Percentiles rank a stretch among this genome's conserved stretches.
Evolutionary conservation across 768 basidiomycete genomes (phyloP).

Genomic region (Naganishia vishniacii): DNA sequence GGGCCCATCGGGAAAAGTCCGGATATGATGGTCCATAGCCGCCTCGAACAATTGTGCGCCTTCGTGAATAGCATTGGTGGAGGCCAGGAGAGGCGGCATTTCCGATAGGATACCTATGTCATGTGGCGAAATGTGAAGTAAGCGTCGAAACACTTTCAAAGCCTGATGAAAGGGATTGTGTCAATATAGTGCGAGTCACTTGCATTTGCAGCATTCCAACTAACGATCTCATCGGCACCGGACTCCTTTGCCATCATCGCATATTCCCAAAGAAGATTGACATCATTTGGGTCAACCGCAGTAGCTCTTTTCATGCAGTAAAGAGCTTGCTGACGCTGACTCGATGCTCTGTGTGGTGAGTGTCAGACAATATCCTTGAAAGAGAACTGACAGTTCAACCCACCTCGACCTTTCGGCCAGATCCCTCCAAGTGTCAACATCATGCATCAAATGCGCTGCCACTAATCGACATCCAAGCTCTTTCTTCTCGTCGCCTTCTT

Average conservation of each 20-base stretch:
- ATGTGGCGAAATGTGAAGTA: slow-evolving; percentile 58
- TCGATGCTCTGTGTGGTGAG: slow-evolving; percentile 55
- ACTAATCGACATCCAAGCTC: slow-evolving; percentile 79
- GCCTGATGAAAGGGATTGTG: slow-evolving; percentile 50
- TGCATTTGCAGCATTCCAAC: slow-evolving; percentile 29
- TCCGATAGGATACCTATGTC: slow-evolving; percentile 73
- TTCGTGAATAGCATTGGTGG: slow-evolving; percentile 61
- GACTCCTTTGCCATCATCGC: slow-evolving; percentile 72
- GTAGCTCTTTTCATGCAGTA: slow-evolving; percentile 86
- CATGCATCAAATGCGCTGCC: slow-evolving; percentile 78
- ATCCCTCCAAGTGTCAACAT: slow-evolving; percentile 80
- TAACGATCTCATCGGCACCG: slow-evolving; percentile 63
- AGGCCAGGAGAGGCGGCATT: slow-evolving; percentile 68
- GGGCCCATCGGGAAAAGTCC: slow-evolving; percentile 45
- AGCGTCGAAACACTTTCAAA: slow-evolving; percentile 60
- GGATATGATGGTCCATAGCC: slow-evolving; percentile 67
- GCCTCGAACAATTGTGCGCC: slow-evolving; percentile 66
- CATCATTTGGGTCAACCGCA: slow-evolving; percentile 70
- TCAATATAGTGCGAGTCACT: not conserved
- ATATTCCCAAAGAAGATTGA: slow-evolving; percentile 83
- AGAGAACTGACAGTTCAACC: slow-evolving; percentile 31
- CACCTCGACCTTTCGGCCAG: slow-evolving; percentile 72
- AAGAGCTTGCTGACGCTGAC: slow-evolving; percentile 74
- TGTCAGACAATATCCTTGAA: not conserved
- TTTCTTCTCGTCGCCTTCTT: slow-evolving; percentile 62